Evolutionary conservation across 768 basidiomycete genomes (phyloP).

Genomic region (Neoboletus magnificus): DNA sequence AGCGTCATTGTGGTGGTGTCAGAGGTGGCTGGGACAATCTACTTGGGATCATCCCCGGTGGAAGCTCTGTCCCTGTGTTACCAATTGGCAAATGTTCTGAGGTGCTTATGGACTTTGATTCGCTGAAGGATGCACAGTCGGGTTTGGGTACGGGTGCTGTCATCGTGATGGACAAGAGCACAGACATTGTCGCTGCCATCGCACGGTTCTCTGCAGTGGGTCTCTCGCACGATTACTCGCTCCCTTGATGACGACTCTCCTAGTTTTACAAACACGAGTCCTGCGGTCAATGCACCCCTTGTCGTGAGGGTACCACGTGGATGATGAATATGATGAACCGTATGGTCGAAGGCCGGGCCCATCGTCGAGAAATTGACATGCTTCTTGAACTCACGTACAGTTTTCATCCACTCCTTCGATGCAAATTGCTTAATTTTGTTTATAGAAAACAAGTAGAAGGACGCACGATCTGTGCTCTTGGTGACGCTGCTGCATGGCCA

Average conservation of each 20-base stretch:
- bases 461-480: constrained; percentile 94
- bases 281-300: constrained; percentile 95
- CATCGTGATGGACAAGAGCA: constrained; percentile 98
- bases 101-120: constrained; percentile 98
- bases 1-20: constrained; percentile 97
- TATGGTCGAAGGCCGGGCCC: constrained; percentile 87
- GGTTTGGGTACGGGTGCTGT: constrained; percentile 98
- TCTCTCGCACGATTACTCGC: neutral
- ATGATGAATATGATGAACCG: constrained; percentile 99
- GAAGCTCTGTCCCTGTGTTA: constrained; percentile 90
- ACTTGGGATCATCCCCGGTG: constrained; percentile 95
- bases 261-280: constrained; percentile 99
- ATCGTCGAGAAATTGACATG: constrained; percentile 97
- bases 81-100: constrained; percentile 80
- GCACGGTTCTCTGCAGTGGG: constrained; percentile 82
- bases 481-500: constrained; percentile 98
- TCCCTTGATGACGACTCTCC: constrained; percentile 4
- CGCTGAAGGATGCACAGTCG: constrained; percentile 92
- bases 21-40: constrained; percentile 95
- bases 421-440: neutral
- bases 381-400: constrained; percentile 86
- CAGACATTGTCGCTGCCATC: constrained; percentile 91
- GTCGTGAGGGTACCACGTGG: constrained; percentile 95
- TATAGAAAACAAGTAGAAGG: constrained; percentile 92
- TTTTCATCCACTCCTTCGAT: constrained; percentile 9